These are phyloP conservation scores for Gypsophila paniculata DNA, from an alignment of 179 eudicot genomes.

Conservation along the genomic window DNA sequence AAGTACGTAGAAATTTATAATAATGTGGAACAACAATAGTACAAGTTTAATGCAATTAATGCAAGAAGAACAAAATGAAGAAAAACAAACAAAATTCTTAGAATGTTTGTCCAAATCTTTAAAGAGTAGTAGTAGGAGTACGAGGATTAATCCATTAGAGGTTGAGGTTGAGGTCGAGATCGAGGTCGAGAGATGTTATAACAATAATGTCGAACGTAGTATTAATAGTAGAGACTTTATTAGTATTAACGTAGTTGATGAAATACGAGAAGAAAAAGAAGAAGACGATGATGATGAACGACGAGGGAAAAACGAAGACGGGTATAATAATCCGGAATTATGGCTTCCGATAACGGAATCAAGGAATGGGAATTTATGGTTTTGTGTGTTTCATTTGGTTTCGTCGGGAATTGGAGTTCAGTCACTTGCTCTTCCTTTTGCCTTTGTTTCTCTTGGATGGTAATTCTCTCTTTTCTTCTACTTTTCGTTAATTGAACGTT, in stretches of 20 bases:
- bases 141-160: constrained; percentile 14
- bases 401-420: constrained; percentile 35
- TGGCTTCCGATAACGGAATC: constrained; percentile 42
- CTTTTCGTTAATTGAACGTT: no score
- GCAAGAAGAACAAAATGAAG: constrained; percentile 7
- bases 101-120: neutral
- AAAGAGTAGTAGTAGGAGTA: constrained; percentile 8
- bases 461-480: neutral
- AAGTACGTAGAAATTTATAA: neutral
- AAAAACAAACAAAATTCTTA: neutral
- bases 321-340: constrained; percentile 12
- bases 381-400: constrained; percentile 28
- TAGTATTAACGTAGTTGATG: no score
- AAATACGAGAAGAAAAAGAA: no score
- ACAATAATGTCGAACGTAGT: no score
- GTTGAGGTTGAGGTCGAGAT: no score
- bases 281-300: neutral
- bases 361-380: constrained; percentile 32
- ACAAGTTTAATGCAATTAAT: constrained; percentile 10
- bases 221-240: no score
- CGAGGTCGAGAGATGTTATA: no score
- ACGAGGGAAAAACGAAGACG: no score
- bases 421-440: constrained; percentile 33
- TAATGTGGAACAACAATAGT: neutral
- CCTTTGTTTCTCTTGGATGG: constrained; percentile 36